Percentiles rank a stretch among this genome's conserved stretches.
Conservation (phyloP, 2,329 filamentous ascomycete genomes). For the Curvularia sp. region DNA sequence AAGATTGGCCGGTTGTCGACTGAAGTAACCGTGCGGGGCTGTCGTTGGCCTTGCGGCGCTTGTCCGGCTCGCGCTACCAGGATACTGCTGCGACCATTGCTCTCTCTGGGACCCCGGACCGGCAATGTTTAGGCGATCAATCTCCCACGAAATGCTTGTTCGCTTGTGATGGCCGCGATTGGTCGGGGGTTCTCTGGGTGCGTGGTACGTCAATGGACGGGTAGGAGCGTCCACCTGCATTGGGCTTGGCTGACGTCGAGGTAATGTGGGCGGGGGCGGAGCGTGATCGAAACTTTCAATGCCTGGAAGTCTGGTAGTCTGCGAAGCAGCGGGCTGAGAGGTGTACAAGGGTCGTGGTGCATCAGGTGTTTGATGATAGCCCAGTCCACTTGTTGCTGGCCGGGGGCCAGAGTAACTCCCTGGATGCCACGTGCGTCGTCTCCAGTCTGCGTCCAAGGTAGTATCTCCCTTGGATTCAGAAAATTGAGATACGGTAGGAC, state of each 20-base stretch:
- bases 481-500: constrained; percentile 70
- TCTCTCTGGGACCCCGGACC: constrained; percentile 50
- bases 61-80: constrained; percentile 30
- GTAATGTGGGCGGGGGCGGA: constrained; percentile 67
- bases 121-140: constrained; percentile 71
- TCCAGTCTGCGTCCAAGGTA: constrained; percentile 75
- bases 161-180: constrained; percentile 41
- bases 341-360: constrained; percentile 64
- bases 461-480: constrained; percentile 72
- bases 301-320: constrained; percentile 77
- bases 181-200: constrained; percentile 36
- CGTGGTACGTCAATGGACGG: constrained; percentile 49
- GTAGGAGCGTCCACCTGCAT: constrained; percentile 74
- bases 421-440: constrained; percentile 89
- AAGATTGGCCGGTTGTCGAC: constrained; percentile 27
- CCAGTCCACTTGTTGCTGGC: constrained; percentile 74
- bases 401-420: constrained; percentile 68
- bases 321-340: constrained; percentile 61
- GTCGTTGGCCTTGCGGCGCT: constrained; percentile 42
- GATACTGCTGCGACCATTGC: constrained; percentile 43
- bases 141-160: constrained; percentile 64
- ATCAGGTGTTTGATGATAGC: constrained; percentile 75
- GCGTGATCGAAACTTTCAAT: constrained; percentile 91
- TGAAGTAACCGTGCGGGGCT: constrained; percentile 49
- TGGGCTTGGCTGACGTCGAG: constrained; percentile 71